Percentiles rank a stretch among this genome's conserved stretches.
Conservation (phyloP, 257 asterid genomes). For the Solanum tarijense region DNA sequence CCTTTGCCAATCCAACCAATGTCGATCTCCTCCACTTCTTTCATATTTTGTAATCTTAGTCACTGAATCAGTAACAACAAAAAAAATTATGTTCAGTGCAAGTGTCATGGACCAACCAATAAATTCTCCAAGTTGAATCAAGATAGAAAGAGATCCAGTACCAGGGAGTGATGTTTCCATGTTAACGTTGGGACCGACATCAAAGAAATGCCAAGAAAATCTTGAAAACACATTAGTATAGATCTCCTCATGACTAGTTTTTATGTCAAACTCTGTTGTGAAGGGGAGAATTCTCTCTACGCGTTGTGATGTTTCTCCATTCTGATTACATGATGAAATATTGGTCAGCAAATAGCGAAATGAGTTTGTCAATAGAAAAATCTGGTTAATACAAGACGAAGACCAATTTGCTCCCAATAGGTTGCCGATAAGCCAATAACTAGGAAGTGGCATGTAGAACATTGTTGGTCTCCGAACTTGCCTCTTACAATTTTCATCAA, state of each 20-base stretch:
- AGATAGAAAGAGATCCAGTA: background rate
- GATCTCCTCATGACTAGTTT: background rate
- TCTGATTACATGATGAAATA: background rate
- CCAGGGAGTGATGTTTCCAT: background rate
- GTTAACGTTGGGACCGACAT: background rate
- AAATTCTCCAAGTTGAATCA: background rate
- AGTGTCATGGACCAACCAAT: background rate
- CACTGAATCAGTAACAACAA: background rate
- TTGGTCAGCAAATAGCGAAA: background rate
- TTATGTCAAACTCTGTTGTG: background rate
- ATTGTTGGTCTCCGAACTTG: background rate
- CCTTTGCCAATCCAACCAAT: background rate
- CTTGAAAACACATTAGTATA: background rate
- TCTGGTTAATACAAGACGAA: background rate
- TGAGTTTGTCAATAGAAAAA: background rate
- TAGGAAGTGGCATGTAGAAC: background rate
- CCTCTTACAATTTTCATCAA: background rate
- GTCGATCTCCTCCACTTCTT: background rate
- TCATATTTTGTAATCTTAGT: background rate
- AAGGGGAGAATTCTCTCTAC: background rate
- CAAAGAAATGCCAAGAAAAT: background rate
- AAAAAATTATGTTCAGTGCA: background rate
- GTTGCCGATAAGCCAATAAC: background rate
- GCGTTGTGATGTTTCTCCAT: background rate
- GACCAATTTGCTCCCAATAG: constrained; percentile 4